Evolutionary conservation across 1,139 yeast genomes (phyloP).

Genomic region (Saccharomyces hybrid): DNA sequence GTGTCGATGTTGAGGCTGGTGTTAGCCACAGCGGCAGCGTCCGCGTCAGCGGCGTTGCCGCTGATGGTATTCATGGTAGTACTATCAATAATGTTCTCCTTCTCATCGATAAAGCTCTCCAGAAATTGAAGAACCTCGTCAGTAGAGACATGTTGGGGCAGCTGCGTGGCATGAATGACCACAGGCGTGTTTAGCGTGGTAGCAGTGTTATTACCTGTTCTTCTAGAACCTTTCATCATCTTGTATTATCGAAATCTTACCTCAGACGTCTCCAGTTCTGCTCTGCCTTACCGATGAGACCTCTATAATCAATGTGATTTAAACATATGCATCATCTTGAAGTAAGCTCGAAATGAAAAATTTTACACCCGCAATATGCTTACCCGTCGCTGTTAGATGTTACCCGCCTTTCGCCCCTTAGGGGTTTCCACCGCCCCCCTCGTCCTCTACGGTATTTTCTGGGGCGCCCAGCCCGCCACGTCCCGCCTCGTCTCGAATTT

Average conservation of each 20-base stretch:
- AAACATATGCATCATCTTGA: constrained; percentile 3
- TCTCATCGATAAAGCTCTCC: constrained; percentile 39
- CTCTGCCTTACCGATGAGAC: not conserved
- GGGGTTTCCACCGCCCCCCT: not conserved
- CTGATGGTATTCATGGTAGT: constrained; percentile 10
- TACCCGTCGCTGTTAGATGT: not conserved
- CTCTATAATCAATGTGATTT: not conserved
- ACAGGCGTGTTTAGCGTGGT: constrained; percentile 47
- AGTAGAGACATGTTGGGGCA: constrained; percentile 31
- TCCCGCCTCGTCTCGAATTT: not conserved
- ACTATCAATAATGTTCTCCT: constrained; percentile 16
- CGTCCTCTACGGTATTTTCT: not conserved
- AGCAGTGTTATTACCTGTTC: constrained; percentile 31
- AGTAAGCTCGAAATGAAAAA: not conserved
- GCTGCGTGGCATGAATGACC: constrained; percentile 34
- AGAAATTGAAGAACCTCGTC: constrained; percentile 40
- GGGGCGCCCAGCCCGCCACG: not conserved
- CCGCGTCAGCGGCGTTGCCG: constrained; percentile 6
- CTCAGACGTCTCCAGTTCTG: not conserved
- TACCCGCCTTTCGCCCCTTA: not conserved
- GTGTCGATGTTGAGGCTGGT: constrained; percentile 16
- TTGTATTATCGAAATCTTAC: not conserved
- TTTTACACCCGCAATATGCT: not conserved
- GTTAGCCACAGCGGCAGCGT: constrained; percentile 5
- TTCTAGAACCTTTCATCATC: constrained; percentile 35